These are phyloP conservation scores for Diplodia seriata DNA, from an alignment of 2,329 filamentous ascomycete genomes.

Conservation along the genomic window DNA sequence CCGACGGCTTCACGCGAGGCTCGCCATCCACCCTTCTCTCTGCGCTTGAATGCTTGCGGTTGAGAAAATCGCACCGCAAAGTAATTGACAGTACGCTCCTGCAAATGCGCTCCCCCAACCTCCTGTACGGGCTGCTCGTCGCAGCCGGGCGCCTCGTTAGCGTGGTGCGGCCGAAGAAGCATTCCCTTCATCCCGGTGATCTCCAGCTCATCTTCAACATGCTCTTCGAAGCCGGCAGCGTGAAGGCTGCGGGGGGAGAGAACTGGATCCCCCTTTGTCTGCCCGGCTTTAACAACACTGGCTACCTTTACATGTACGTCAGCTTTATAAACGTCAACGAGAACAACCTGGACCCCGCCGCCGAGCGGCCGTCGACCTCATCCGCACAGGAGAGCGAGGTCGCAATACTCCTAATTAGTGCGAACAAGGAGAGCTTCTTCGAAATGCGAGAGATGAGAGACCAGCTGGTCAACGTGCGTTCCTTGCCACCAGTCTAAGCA, in stretches of 20 bases:
- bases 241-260: conserved; percentile 91
- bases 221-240: conserved; percentile 93
- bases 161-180: conserved; percentile 90
- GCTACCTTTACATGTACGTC: conserved; percentile 99
- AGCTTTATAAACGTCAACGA: conserved; percentile 79
- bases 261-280: conserved; percentile 97
- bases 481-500: neutral
- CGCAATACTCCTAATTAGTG: conserved; percentile 91
- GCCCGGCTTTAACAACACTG: conserved; percentile 94
- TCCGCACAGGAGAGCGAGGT: conserved; percentile 68
- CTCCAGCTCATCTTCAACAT: conserved; percentile 98
- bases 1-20: conserved; percentile 92
- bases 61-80: conserved; percentile 85
- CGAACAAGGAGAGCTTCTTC: conserved; percentile 93
- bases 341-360: conserved; percentile 52
- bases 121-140: conserved; percentile 92
- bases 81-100: conserved; percentile 87
- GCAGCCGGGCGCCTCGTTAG: conserved; percentile 92
- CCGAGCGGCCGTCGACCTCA: conserved; percentile 48
- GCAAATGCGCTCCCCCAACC: conserved; percentile 74
- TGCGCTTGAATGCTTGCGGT: conserved; percentile 88
- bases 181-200: conserved; percentile 94
- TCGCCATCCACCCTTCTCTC: conserved; percentile 88
- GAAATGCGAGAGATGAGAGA: conserved; percentile 77
- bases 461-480: conserved; percentile 61